Base-by-base conservation (phyloP, 2,329 filamentous ascomycete species). In the Rhynchosporium graminicola region DNA sequence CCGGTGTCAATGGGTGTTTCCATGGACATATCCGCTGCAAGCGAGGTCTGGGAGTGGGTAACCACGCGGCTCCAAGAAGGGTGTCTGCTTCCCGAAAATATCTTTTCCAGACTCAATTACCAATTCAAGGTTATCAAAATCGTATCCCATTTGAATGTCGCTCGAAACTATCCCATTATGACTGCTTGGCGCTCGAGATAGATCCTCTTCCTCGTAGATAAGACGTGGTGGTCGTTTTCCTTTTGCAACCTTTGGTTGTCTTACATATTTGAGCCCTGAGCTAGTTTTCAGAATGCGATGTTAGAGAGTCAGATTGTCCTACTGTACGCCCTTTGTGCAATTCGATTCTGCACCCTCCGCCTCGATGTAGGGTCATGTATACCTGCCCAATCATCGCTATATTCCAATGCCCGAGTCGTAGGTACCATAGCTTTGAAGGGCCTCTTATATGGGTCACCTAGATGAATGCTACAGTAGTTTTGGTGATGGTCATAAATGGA, bases 321-420 rank as follows among this genome's bases (percentile, higher is more conserved):
- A 63, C 63, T 60, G 52, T 64, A 59, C 3, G 38, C 46, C 36
- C 66, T 58, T 42, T 66, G 64, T 3, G 64, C 63, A 10, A 68
- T 52, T 38, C 62, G 38, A 33, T 68, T 68, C 61, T 68, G 64
- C 5, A 66, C 36, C 20, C 57, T 58, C 38, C 63, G 64, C 31
- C 66, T 33, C 43, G 31, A 36, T 12, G 57, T 58, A 29, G 57
- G 26, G 33, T 65, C 65, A 4, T 63, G 31, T 38, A 65, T 56
- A 6, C 33, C 26, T 8, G 59, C 63, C 65, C 61, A 65, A 55
- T 63, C 65, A 57, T 65, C 61, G 7, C 29, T 9, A 50, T 50
- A 3, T 20, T 29, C 47, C 42, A n/a, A 2, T 43, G 12, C 42
- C 42, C 13, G 42, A 20, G 20, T 20, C 20, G 20, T 20, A 20